Evolutionary conservation across 1,284 basidiomycete species (phyloP), one percentile per base, ranked within the genome.

Genomic region (Schizopora paradoxa): DNA sequence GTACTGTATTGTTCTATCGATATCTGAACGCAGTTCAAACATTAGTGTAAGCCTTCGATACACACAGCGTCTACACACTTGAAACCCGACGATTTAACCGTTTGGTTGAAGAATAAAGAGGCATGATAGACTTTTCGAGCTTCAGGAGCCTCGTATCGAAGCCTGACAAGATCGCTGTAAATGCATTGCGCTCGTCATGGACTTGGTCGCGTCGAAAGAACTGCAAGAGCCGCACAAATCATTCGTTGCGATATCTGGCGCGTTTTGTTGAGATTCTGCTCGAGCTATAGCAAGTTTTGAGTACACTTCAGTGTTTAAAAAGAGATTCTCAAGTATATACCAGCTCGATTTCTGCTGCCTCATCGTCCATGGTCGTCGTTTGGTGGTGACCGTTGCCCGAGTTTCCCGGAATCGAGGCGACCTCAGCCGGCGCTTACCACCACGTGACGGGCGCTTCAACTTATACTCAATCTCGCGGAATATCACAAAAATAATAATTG

Each of bases 241-340:
- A 90, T 89, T 40, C 84, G 70, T 56, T 85, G 82, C 1, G 86
- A 88, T 48, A 86, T 85, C 56, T 86, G 86, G 19, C 76, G 74
- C 0, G 86, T 89, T 64, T 89, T 90, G 62, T 85, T 81, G 37
- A 90, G 69, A 60, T 90, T 89, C 63, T 90, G 86, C 65, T 90
- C 86, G 7, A 90, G 74, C 86, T 88, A 27, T 32, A n/a, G 21
- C 21, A 18, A 22, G 41, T n/a, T 52, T 16, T 42, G 43, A 44
- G 13, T 14, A 37, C 23, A 22, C n/a, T 38, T 39, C n/a, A 34
- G 14, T 13, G n/a, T 38, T 13, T 8, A 35, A 35, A 18, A 5
- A 21, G 37, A 6, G 41, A 26, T 28, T 18, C 34, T 41, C 16
- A 14, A 3, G 51, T 19, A 46, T 69, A 49, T 62, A 84, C 82